Percentiles rank a stretch among this genome's conserved stretches.
Evolutionary conservation across 371 early-diverging fungal species (phyloP).

Genomic region (Coelomomyces lativittatus): DNA sequence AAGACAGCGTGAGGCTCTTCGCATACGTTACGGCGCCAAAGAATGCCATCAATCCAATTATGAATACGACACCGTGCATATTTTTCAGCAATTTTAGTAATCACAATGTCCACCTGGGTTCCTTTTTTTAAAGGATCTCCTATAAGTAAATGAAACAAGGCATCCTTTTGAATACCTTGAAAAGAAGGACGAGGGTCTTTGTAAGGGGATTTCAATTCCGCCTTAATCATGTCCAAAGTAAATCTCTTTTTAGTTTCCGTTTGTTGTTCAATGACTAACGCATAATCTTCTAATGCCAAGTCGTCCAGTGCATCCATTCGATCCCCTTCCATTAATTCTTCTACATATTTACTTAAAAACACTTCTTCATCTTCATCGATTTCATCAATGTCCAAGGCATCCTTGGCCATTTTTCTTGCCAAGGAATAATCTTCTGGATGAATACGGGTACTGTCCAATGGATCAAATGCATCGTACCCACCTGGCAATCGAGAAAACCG

Average conservation of each 20-base stretch:
- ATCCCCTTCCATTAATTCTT: conserved; percentile 54
- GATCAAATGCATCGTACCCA: conserved; percentile 33
- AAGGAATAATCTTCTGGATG: conserved; percentile 87
- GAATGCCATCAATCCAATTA: conserved; percentile 66
- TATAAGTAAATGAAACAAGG: conserved; percentile 46
- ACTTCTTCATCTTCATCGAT: conserved; percentile 27
- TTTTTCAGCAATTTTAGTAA: conserved; percentile 46
- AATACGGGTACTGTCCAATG: conserved; percentile 80
- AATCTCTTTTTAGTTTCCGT: conserved; percentile 57
- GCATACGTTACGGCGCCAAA: conserved; percentile 25
- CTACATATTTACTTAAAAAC: conserved; percentile 48
- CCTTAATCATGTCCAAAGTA: conserved; percentile 62
- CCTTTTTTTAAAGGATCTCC: conserved; percentile 63
- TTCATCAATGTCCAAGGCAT: conserved; percentile 83
- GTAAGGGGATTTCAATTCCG: conserved; percentile 69
- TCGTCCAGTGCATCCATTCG: conserved; percentile 63
- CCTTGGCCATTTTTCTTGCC: conserved; percentile 91
- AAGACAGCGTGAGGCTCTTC: conserved; percentile 4
- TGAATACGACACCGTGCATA: conserved; percentile 54
- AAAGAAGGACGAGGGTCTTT: conserved; percentile 53
- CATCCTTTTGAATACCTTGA: conserved; percentile 5
- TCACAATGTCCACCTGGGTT: conserved; percentile 46
- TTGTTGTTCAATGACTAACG: conserved; percentile 53
- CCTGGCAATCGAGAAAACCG: conserved; percentile 63
- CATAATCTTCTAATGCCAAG: conserved; percentile 75